These are phyloP conservation scores for Ogataea allantospora DNA, from an alignment of 805 yeast genomes.

Conservation along the genomic window DNA sequence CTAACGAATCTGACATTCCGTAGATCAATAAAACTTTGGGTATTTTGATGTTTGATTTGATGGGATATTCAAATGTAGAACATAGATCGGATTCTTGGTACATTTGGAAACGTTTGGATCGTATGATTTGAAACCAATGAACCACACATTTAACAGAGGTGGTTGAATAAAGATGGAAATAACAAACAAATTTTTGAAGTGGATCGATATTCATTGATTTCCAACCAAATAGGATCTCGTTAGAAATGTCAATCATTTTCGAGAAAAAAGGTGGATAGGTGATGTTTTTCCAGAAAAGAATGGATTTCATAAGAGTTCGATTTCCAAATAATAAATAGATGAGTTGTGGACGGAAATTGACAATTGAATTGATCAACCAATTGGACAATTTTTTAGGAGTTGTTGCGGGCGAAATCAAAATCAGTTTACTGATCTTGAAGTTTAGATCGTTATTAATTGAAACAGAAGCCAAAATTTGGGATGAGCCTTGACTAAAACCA, in stretches of 20 bases:
- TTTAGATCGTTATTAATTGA: conserved; percentile 71
- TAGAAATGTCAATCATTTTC: conserved; percentile 67
- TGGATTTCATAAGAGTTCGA: conserved; percentile 62
- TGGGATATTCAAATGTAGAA: conserved; percentile 43
- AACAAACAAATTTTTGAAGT: conserved; percentile 74
- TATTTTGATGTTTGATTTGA: conserved; percentile 51
- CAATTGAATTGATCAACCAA: conserved; percentile 69
- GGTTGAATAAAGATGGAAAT: conserved; percentile 85
- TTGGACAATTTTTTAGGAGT: conserved; percentile 86
- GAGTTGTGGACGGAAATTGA: conserved; percentile 73
- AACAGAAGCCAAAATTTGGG: conserved; percentile 87
- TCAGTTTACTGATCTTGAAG: conserved; percentile 45
- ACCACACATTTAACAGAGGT: conserved; percentile 90
- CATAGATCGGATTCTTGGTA: conserved; percentile 70
- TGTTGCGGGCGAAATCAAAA: conserved; percentile 84
- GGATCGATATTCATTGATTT: conserved; percentile 63
- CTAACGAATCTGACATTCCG: conserved; percentile 81
- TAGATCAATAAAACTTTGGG: conserved; percentile 72
- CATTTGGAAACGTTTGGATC: conserved; percentile 79
- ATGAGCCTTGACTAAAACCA: conserved; percentile 95
- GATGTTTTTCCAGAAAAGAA: conserved; percentile 67
- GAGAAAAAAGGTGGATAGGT: conserved; percentile 77
- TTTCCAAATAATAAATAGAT: conserved; percentile 74
- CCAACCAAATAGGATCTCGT: conserved; percentile 78
- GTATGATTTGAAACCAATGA: conserved; percentile 94